Percentiles rank a stretch among this genome's conserved stretches.
Evolutionary conservation across 179 eudicot species (phyloP).

Genomic region (Spinacia oleracea): DNA sequence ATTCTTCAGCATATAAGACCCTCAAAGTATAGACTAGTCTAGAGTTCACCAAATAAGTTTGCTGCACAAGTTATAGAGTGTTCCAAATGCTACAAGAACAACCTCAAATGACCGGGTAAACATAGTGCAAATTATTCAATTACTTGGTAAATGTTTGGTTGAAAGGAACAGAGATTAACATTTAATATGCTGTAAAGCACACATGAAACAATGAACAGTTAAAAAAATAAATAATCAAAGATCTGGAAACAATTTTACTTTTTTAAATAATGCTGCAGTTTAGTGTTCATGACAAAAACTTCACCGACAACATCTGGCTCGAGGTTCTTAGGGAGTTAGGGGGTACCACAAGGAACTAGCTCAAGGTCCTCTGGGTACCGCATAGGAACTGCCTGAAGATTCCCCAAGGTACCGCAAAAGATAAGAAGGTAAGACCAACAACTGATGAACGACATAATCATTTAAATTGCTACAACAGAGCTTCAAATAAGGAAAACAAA

Average conservation of each 20-base stretch:
- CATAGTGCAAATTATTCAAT: background rate
- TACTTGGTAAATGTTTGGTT: background rate
- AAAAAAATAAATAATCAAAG: background rate
- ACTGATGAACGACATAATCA: background rate
- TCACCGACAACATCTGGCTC: too few species aligned
- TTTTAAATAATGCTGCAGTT: background rate
- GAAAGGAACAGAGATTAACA: background rate
- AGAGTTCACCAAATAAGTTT: background rate
- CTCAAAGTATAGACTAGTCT: conserved; percentile 4
- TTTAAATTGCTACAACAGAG: too few species aligned
- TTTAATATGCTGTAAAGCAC: background rate
- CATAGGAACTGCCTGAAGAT: background rate
- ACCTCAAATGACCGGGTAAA: background rate
- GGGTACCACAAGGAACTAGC: background rate
- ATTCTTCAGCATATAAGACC: background rate
- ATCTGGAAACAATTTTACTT: too few species aligned
- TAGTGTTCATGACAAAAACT: background rate
- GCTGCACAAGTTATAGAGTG: background rate
- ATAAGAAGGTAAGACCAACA: background rate
- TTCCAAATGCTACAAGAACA: background rate
- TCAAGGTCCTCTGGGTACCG: background rate
- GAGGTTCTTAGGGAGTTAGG: background rate
- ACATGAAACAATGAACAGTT: background rate
- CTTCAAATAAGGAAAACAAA: background rate
- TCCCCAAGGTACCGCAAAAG: background rate